Evolutionary conservation across 2,329 filamentous ascomycete genomes (phyloP), one percentile per base, ranked within the genome.

Genomic region (Pseudogymnoascus sp.): DNA sequence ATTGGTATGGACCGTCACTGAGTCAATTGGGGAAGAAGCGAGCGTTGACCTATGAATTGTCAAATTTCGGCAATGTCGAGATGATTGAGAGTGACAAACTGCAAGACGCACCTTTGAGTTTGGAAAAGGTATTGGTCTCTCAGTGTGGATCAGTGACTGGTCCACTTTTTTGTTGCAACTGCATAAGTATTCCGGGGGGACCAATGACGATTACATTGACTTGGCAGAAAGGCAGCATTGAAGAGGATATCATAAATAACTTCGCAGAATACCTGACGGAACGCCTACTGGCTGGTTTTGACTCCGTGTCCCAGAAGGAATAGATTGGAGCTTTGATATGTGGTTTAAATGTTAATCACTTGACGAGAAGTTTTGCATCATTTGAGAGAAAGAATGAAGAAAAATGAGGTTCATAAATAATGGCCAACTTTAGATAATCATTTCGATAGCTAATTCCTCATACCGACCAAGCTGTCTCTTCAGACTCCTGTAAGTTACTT

Each of bases 151-250:
- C 67, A 65, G 60, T 66, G 12, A 35, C 38, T 2, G 64, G 67
- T 3, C 62, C 67, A 8, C 58, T 64, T 1, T 55, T 69, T 41
- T 67, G 66, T 5, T 63, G 62, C 41, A 66, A 60, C 58, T 62
- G 62, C 39, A 62, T 62, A 8, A 67, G 59, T 60, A 22, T 67
- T 3, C 35, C 41, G 19, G 62, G 58, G 8, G 68, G 66, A 3
- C 62, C 66, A 4, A 49, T 70, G 63, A 59, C 65, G 3, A 38
- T 69, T 7, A 60, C 55, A 41, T 35, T 69, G n/a, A 45, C 58
- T 12, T 70, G 68, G 67, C 66, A 68, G 38, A 55, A 67, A 42
- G 68, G 66, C 1, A 39, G 64, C 9, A 9, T 70, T n/a, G 63
- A 63, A 11, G 62, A 64, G 36, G 62, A 63, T 1, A 35, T 69